A percentile compares a stretch with the other conserved stretches of the same genome.
These are phyloP conservation scores for Cutaneotrichosporon dermatis DNA, from an alignment of 1,284 basidiomycete genomes.

Conservation along the genomic window DNA sequence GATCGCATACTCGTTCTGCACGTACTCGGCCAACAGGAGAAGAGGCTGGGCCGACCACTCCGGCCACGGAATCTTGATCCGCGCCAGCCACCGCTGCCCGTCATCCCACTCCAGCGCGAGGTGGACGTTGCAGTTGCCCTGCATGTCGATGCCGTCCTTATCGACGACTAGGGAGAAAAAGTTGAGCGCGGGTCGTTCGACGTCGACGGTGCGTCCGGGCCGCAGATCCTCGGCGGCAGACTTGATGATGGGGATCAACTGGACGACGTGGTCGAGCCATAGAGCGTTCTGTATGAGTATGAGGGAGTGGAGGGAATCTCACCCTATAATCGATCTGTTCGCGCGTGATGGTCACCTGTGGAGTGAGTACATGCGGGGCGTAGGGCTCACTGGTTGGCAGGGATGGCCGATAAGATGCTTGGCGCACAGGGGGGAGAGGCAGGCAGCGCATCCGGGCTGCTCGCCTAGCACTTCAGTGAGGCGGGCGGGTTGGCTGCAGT, in stretches of 20 bases:
- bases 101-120: neutral
- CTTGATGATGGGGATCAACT: neutral
- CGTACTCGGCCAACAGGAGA: neutral
- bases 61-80: neutral
- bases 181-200: neutral
- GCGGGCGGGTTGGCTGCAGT: no score
- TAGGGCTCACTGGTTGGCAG: no score
- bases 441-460: no score
- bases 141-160: neutral
- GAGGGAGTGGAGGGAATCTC: no score
- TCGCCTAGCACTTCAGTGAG: no score
- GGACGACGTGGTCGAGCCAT: neutral
- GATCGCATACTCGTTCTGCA: neutral
- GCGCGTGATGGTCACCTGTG: no score
- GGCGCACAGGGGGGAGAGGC: no score
- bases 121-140: neutral
- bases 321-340: no score
- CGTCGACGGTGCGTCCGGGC: neutral
- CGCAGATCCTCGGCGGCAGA: neutral
- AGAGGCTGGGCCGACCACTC: neutral
- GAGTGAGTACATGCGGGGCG: no score
- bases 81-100: neutral
- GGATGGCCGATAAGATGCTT: no score
- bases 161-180: neutral
- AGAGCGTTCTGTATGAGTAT: no score